Conservation (phyloP, 495 filamentous ascomycete species). For the Talaromyces nanjingensis region DNA sequence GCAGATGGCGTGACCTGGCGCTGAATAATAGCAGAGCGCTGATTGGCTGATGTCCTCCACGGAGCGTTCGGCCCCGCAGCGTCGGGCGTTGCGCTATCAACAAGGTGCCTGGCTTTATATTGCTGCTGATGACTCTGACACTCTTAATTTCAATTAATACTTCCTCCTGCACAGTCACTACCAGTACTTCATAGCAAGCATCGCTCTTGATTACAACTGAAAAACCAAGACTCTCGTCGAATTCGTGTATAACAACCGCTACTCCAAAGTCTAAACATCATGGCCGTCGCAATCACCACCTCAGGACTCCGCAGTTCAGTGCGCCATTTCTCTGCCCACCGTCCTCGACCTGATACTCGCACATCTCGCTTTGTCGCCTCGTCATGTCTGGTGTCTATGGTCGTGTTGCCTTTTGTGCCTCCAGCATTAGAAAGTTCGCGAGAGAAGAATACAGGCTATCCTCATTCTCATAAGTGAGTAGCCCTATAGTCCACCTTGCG, state of each 20-base stretch:
- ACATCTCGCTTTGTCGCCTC: slow-evolving; percentile 31
- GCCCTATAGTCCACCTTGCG: not conserved
- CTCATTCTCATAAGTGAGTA: slow-evolving; percentile 34
- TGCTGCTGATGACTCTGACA: not conserved
- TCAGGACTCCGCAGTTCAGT: slow-evolving; percentile 31
- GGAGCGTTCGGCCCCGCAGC: not conserved
- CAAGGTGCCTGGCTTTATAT: not conserved
- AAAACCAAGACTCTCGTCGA: not conserved
- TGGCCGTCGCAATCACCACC: slow-evolving; percentile 20
- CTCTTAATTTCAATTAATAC: not conserved
- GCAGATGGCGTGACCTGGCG: not conserved
- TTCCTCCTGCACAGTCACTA: not conserved
- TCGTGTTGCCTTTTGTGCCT: slow-evolving; percentile 39
- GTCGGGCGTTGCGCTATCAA: not conserved
- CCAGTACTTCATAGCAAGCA: not conserved
- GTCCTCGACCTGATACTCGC: slow-evolving; percentile 31
- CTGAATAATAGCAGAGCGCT: not conserved
- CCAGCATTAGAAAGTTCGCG: slow-evolving; percentile 40
- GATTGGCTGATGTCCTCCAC: not conserved
- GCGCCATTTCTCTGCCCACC: slow-evolving; percentile 40
- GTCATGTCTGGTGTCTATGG: slow-evolving; percentile 34
- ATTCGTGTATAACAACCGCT: not conserved
- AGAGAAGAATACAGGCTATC: slow-evolving; percentile 27
- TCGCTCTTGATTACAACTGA: not conserved
- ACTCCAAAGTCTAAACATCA: slow-evolving; percentile 12